Evolutionary conservation across 306 rosid species (phyloP).

Genomic region (Pterocarpus macrocarpus): DNA sequence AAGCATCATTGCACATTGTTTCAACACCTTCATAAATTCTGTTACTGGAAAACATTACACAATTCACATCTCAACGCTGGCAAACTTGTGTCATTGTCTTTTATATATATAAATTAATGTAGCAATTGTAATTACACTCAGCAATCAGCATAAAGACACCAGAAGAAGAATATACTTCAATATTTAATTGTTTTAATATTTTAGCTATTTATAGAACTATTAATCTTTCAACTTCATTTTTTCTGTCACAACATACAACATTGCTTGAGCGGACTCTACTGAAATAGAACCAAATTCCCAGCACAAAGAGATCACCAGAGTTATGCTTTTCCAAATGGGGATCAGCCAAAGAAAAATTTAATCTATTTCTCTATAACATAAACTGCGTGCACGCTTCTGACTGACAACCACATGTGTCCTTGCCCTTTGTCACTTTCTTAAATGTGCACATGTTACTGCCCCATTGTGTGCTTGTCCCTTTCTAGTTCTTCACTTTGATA

Average conservation of each 20-base stretch:
- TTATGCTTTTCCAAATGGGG: neutral
- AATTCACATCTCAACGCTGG: conserved; percentile 32
- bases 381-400: conserved; percentile 51
- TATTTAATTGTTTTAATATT: neutral
- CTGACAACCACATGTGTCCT: conserved; percentile 65
- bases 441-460: conserved; percentile 69
- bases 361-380: neutral
- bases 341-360: neutral
- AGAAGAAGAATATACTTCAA: too few species aligned
- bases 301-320: neutral
- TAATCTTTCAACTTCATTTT: neutral
- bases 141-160: too few species aligned
- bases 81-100: conserved; percentile 15
- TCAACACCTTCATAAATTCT: conserved; percentile 39
- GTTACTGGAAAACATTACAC: conserved; percentile 10
- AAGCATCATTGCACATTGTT: conserved; percentile 44
- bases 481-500: conserved; percentile 51
- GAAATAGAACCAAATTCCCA: neutral
- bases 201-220: neutral
- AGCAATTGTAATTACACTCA: neutral
- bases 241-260: neutral
- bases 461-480: conserved; percentile 63
- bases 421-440: conserved; percentile 61
- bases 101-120: neutral
- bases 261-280: too few species aligned